phyloP scores from a whole-genome alignment of 23 red algal genomes.

The Pyropia haitanensis region DNA sequence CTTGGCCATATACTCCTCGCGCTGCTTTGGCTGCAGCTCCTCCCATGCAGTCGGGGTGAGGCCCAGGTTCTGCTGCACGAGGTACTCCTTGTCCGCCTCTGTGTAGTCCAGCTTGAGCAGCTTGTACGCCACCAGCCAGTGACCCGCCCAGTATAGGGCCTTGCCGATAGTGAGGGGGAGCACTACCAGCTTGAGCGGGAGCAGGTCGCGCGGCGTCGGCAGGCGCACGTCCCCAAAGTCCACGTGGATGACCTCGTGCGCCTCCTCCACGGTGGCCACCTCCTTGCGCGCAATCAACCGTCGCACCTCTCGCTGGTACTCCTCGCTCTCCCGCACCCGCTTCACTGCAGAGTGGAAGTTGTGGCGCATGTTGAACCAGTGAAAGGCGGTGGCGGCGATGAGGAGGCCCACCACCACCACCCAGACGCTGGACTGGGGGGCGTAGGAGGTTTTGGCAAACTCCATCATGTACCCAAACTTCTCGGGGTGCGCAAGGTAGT shows the following conservation, averaged over 20 bases:
- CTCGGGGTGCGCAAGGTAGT: slow-evolving; percentile 61
- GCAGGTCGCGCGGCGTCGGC: slow-evolving; percentile 26
- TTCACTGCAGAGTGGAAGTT: slow-evolving; percentile 12
- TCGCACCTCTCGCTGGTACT: slow-evolving; percentile 36
- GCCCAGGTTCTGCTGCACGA: slow-evolving; percentile 39
- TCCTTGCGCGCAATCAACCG: slow-evolving; percentile 28
- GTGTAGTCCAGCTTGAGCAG: slow-evolving; percentile 47
- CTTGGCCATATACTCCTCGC: slow-evolving; percentile 14
- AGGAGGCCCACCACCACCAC: slow-evolving; percentile 34
- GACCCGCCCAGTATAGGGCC: slow-evolving; percentile 15
- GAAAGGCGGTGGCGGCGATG: slow-evolving; percentile 23
- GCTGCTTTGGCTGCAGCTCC: slow-evolving; percentile 3
- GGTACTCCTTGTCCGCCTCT: slow-evolving; percentile 39
- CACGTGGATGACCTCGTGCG: slow-evolving; percentile 35
- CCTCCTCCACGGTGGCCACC: slow-evolving; percentile 26
- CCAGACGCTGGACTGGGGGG: slow-evolving; percentile 42
- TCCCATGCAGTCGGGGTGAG: slow-evolving; percentile 20
- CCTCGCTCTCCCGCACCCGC: slow-evolving; percentile 17
- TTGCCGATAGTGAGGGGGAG: slow-evolving; percentile 2
- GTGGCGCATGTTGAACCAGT: slow-evolving; percentile 61
- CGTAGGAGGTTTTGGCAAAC: slow-evolving; percentile 25
- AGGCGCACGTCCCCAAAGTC: slow-evolving; percentile 27
- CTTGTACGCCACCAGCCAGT: slow-evolving; percentile 45
- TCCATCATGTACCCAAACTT: slow-evolving; percentile 54
- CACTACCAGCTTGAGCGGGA: slow-evolving; percentile 29